phyloP scores from a whole-genome alignment of 2,329 filamentous ascomycete species.

The Scortechinia acanthostroma region DNA sequence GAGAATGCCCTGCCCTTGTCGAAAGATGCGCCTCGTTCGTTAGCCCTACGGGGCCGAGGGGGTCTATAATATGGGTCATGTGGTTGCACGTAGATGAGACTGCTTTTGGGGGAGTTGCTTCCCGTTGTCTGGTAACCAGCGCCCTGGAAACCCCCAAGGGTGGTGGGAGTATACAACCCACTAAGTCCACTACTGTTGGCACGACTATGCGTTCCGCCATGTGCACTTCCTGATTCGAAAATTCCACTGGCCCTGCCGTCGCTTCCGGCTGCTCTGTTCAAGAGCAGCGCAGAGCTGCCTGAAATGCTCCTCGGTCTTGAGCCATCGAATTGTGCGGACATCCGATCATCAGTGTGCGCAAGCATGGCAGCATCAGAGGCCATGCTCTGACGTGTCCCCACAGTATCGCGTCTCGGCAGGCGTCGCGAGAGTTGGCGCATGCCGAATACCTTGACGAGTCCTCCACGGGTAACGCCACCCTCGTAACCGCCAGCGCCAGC shows the following conservation, averaged over 20 bases:
- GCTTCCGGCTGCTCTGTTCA: conserved; percentile 28
- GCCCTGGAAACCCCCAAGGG: not conserved
- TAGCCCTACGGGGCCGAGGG: conserved; percentile 34
- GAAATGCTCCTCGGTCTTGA: conserved; percentile 49
- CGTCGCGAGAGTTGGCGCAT: conserved; percentile 50
- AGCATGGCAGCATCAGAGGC: conserved; percentile 55
- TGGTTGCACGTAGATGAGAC: conserved; percentile 13
- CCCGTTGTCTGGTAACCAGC: not conserved
- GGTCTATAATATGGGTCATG: conserved; percentile 52
- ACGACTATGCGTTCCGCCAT: conserved; percentile 32
- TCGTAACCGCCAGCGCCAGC: conserved; percentile 45
- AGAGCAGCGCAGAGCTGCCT: conserved; percentile 49
- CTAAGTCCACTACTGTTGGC: conserved; percentile 32
- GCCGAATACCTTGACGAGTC: conserved; percentile 50
- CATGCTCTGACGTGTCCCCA: conserved; percentile 42
- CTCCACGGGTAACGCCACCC: conserved; percentile 37
- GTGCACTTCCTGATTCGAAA: conserved; percentile 38
- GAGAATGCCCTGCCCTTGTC: too few species aligned
- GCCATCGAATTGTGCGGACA: conserved; percentile 14
- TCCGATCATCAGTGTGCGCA: conserved; percentile 34
- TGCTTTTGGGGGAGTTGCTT: not conserved
- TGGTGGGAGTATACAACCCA: too few species aligned
- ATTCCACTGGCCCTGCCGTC: conserved; percentile 25
- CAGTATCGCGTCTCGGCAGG: conserved; percentile 29
- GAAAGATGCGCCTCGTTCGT: too few species aligned